A percentile compares a stretch with the other conserved stretches of the same genome.
These are phyloP conservation scores for Viridothelium virens DNA, from an alignment of 495 filamentous ascomycete species.

Conservation along the genomic window DNA sequence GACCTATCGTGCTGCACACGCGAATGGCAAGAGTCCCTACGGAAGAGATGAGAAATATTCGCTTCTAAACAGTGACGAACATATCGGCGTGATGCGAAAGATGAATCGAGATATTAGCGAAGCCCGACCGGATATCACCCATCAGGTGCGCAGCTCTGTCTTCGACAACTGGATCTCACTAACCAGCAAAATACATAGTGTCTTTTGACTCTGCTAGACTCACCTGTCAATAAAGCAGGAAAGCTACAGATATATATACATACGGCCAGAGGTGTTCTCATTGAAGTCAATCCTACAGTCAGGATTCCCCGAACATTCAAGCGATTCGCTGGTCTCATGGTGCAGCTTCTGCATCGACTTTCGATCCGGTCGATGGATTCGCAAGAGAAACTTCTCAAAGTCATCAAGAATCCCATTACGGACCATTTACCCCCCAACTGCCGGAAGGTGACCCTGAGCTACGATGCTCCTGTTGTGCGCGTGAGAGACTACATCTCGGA, in stretches of 20 bases:
- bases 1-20: constrained; percentile 80
- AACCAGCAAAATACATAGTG: constrained; percentile 53
- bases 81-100: constrained; percentile 98
- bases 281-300: constrained; percentile 93
- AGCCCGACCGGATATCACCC: constrained; percentile 92
- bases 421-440: constrained; percentile 95
- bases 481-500: constrained; percentile 80
- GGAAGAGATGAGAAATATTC: constrained; percentile 87
- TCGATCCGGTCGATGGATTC: constrained; percentile 93
- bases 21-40: constrained; percentile 50
- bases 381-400: constrained; percentile 92
- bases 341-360: constrained; percentile 92
- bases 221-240: constrained; percentile 95
- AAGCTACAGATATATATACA: constrained; percentile 97
- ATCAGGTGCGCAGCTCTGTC: constrained; percentile 62
- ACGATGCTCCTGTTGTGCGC: constrained; percentile 77
- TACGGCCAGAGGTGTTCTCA: constrained; percentile 90
- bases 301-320: constrained; percentile 98
- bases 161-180: constrained; percentile 16
- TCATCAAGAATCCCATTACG: constrained; percentile 95
- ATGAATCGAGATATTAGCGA: constrained; percentile 99
- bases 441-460: constrained; percentile 92
- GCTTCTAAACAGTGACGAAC: constrained; percentile 94
- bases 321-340: constrained; percentile 96
- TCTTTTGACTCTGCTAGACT: constrained; percentile 93